Conservation (phyloP, 2,329 filamentous ascomycete species). For the Verticillium nonalfalfae region DNA sequence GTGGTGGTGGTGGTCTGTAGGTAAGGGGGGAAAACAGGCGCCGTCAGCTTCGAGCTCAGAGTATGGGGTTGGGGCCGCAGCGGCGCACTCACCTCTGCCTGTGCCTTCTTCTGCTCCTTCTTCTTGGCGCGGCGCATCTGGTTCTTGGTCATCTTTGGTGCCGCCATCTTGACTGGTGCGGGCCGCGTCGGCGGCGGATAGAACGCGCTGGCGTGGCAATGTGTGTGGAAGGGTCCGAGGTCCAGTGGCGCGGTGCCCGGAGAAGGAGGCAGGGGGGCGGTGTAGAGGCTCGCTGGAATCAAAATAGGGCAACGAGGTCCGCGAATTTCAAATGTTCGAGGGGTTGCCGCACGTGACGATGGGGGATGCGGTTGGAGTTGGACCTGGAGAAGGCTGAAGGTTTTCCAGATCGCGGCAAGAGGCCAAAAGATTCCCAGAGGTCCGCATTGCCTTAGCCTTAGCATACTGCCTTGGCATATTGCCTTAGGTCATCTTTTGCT, state of each 20-base stretch:
- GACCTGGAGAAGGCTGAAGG: background rate
- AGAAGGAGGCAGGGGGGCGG: too few relatives aligned
- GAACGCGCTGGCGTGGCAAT: background rate
- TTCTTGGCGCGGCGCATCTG: conserved; percentile 89
- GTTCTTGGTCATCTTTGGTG: conserved; percentile 82
- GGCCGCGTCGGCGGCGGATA: background rate
- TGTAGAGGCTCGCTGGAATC: background rate
- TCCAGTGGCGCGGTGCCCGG: conserved; percentile 5
- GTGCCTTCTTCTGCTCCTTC: conserved; percentile 78
- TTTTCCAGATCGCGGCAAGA: background rate
- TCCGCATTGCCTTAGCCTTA: background rate
- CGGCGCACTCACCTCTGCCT: conserved; percentile 39
- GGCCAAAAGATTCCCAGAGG: background rate
- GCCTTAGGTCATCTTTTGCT: background rate
- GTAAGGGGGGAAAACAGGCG: too few relatives aligned
- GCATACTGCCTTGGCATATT: background rate
- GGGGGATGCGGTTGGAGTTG: background rate
- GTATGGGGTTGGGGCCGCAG: background rate
- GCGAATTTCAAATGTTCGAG: background rate
- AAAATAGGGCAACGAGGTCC: too few relatives aligned
- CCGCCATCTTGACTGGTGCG: conserved; percentile 43
- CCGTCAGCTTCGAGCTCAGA: background rate
- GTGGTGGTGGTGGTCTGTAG: background rate
- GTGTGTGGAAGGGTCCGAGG: too few relatives aligned
- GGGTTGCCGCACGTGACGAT: background rate